Base-by-base conservation (phyloP, 2,329 filamentous ascomycete genomes). In the Cadophora gregata region DNA sequence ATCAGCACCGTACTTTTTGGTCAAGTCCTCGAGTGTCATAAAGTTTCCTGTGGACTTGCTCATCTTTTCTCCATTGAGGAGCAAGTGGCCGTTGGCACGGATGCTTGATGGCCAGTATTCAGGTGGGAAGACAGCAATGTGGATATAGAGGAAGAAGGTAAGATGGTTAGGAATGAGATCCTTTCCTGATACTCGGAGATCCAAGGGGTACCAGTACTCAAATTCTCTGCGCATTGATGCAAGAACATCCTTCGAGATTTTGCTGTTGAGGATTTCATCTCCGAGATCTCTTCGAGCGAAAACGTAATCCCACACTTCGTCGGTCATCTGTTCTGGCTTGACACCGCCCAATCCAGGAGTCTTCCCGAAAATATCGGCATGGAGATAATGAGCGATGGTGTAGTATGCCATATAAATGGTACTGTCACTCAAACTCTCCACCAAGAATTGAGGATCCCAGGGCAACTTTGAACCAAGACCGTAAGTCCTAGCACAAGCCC, bases 21-120 rank as follows among this genome's bases (percentile, higher is more conserved):
- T 90, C 33, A 94, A 86, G 69, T 97, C 92, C 63, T 89, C 86
- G 62, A 98, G 84, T 12, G 96, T 98, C 78, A 99, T 85, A 84
- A 99, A 99, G 82, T 98, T 99, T 69, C 96, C 96, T 0, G 94
- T 97, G 63, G 91, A 95, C 84, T 99, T 99, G 78, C 89, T 91
- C 96, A 99, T 99, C 86, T 99, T 99, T 78, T 97, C 93, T 59
- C 95, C 95, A 78, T 99, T 99, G 71, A 99, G 85, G 79, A 97
- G 88, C 75, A 98, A 82, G 81, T 98, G 95, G 1, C 96, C 96
- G 77, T 99, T 99, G 69, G 92, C 90, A 71, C 96, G 91, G 72
- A 98, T 86, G 69, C 89, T 89, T 61, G 86, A 86, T 12, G 96
- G 96, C 93, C 95, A 97, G 83, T 93, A 96, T 78, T 95, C 88